A percentile compares a stretch with the other conserved stretches of the same genome.
These are phyloP conservation scores for Globisporangium ultimum DNA, from an alignment of 352 stramenopile genomes.

Conservation along the genomic window DNA sequence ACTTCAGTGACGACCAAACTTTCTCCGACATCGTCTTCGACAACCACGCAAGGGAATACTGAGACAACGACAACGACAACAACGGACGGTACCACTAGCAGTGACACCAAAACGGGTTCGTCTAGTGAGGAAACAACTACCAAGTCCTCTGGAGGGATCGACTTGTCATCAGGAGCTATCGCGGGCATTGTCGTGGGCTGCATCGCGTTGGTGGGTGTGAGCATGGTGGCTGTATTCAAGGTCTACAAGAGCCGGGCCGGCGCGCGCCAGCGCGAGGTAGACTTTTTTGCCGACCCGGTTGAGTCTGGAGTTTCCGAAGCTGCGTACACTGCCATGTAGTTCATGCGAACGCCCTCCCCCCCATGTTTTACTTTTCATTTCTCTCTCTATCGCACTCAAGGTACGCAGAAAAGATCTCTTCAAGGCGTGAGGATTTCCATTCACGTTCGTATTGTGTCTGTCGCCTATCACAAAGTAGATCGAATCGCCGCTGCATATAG, in stretches of 20 bases:
- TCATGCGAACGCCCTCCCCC: background rate
- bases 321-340: background rate
- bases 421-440: no score
- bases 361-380: background rate
- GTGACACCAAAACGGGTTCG: background rate
- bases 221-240: background rate
- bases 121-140: background rate
- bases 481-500: no score
- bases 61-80: background rate
- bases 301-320: background rate
- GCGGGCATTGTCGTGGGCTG: background rate
- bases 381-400: background rate
- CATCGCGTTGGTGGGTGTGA: background rate
- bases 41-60: background rate
- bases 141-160: background rate
- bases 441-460: no score
- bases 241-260: background rate
- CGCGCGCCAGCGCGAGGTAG: background rate
- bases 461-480: no score
- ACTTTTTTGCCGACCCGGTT: background rate
- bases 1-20: background rate
- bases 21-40: background rate
- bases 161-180: background rate
- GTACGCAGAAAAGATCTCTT: no score
- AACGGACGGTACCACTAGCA: background rate